These are phyloP conservation scores for Geosmithia putterillii DNA, from an alignment of 2,329 filamentous ascomycete genomes.

Conservation along the genomic window DNA sequence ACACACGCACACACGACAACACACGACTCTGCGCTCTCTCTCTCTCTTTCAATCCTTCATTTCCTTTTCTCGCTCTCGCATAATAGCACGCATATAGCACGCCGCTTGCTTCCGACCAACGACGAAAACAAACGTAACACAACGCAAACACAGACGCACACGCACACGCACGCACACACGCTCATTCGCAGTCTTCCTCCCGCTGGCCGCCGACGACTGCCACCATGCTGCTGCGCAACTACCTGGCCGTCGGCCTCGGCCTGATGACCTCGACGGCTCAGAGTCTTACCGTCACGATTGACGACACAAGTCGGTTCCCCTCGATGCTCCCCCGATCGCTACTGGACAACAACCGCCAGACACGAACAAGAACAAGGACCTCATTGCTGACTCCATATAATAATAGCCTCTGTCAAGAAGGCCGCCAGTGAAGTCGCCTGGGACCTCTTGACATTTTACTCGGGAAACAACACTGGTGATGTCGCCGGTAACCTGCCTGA, in stretches of 20 bases:
- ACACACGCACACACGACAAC: no score
- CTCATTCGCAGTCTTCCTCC: not conserved
- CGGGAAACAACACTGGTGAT: conserved; percentile 47
- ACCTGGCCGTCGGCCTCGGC: conserved; percentile 5
- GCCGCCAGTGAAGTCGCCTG: conserved; percentile 34
- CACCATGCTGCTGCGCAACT: conserved; percentile 3
- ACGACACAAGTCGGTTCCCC: conserved; percentile 15
- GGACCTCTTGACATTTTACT: conserved; percentile 36
- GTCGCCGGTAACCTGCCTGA: conserved; percentile 43
- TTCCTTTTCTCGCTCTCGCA: not conserved
- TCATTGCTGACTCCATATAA: not conserved
- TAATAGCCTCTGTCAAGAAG: conserved; percentile 36
- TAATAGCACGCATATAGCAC: no score
- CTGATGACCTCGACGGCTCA: conserved; percentile 4
- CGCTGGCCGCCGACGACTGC: not conserved
- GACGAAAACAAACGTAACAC: no score
- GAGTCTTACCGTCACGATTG: conserved; percentile 18
- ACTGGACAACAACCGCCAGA: not conserved
- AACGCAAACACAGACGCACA: not conserved
- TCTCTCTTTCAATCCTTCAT: not conserved
- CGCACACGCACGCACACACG: not conserved
- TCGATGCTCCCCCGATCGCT: not conserved
- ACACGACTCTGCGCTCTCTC: no score
- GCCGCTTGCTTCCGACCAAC: no score
- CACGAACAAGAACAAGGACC: no score